Conservation (phyloP, 805 yeast species). For the Peterozyma toletana region DNA sequence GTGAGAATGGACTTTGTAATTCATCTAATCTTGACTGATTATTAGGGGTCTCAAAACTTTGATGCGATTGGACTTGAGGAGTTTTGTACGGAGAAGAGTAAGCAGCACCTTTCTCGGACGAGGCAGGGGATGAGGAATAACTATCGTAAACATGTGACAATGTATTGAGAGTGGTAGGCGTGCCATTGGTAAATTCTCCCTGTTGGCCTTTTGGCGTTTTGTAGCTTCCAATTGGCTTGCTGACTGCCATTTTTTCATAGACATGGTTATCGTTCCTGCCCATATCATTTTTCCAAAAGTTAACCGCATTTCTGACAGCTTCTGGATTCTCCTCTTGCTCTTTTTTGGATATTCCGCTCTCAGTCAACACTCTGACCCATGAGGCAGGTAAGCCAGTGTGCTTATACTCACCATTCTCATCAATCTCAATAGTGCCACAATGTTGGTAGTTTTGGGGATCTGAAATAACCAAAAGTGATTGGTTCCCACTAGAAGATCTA, state of each 20-base stretch:
- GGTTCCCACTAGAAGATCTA: too few relatives aligned
- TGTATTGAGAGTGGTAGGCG: conserved; percentile 6
- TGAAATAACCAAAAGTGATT: conserved; percentile 8
- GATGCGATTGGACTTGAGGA: background rate
- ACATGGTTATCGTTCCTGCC: too few relatives aligned
- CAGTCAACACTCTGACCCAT: conserved; percentile 79
- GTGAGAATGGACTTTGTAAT: conserved; percentile 6
- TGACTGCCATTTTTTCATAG: too few relatives aligned
- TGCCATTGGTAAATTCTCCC: conserved; percentile 24
- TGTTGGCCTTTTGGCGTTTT: conserved; percentile 3
- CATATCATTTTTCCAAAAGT: conserved; percentile 59
- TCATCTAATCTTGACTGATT: background rate
- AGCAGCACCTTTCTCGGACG: background rate
- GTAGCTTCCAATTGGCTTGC: background rate
- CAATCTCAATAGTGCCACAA: conserved; percentile 9
- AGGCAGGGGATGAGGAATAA: too few relatives aligned
- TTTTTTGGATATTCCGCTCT: conserved; percentile 80
- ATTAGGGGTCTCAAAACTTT: background rate
- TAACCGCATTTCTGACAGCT: conserved; percentile 88
- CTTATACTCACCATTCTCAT: conserved; percentile 66
- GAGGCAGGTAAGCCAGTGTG: conserved; percentile 82
- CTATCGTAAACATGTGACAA: background rate
- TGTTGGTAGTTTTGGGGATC: conserved; percentile 60
- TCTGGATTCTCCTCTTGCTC: conserved; percentile 92
- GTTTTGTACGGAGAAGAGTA: background rate